phyloP scores from a whole-genome alignment of 768 basidiomycete species.

The Tylopilus rubrobrunneus region DNA sequence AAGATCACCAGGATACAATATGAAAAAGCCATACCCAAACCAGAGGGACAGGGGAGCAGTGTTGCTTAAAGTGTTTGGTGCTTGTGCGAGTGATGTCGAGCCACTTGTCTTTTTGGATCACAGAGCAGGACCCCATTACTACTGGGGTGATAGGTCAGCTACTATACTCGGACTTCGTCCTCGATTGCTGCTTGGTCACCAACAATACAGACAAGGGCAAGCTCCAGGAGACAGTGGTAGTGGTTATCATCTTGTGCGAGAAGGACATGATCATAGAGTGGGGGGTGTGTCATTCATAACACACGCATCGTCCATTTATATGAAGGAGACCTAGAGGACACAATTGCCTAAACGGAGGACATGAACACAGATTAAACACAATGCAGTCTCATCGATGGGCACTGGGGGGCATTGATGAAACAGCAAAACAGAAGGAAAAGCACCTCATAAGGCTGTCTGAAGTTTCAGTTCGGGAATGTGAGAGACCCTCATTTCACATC shows the following conservation, averaged over 20 bases:
- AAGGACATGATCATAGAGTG: slow-evolving; percentile 17
- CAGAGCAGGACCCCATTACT: slow-evolving; percentile 7
- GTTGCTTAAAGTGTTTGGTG: slow-evolving; percentile 24
- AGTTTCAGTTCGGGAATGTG: background rate
- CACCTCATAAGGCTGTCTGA: background rate
- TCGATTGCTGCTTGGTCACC: slow-evolving; percentile 10
- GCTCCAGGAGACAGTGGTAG: background rate
- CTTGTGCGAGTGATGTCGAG: slow-evolving; percentile 27
- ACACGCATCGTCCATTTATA: slow-evolving; percentile 12
- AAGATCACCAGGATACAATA: background rate
- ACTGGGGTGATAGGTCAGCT: slow-evolving; percentile 15
- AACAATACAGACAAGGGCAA: slow-evolving; percentile 13
- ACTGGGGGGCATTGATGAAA: background rate
- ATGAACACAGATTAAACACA: slow-evolving; percentile 9
- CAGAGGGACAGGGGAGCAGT: slow-evolving; percentile 30
- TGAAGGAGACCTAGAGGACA: background rate
- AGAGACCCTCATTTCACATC: background rate
- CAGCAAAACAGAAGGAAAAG: slow-evolving; percentile 11
- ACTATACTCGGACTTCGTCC: slow-evolving; percentile 17
- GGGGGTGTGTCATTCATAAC: background rate
- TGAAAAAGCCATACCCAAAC: slow-evolving; percentile 24
- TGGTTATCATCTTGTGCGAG: slow-evolving; percentile 10
- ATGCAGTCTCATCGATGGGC: slow-evolving; percentile 12
- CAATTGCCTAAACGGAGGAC: background rate
- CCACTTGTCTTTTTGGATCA: slow-evolving; percentile 28